Evolutionary conservation across 2,329 filamentous ascomycete species (phyloP).

Genomic region (Ascochyta lentis): DNA sequence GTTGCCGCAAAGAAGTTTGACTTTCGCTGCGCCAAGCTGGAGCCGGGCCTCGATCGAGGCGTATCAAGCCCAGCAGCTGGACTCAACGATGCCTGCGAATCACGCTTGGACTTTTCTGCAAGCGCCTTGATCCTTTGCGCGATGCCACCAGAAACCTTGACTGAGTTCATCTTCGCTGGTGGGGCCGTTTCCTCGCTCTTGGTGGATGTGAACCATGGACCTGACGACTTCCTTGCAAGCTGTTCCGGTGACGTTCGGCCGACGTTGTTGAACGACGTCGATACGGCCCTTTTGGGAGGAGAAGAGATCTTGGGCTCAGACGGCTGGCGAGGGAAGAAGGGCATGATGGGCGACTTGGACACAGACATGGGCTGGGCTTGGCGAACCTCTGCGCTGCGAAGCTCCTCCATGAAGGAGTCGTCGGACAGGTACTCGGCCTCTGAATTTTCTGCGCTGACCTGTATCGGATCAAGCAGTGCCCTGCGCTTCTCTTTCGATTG

Average conservation of each 20-base stretch:
- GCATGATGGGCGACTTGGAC: slow-evolving; percentile 80
- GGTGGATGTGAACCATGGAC: slow-evolving; percentile 32
- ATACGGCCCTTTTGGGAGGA: slow-evolving; percentile 42
- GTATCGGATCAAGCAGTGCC: slow-evolving; percentile 50
- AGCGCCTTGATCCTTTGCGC: slow-evolving; percentile 94
- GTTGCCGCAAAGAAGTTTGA: slow-evolving; percentile 48
- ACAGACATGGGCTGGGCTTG: slow-evolving; percentile 78
- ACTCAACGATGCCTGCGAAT: slow-evolving; percentile 39
- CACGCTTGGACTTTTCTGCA: slow-evolving; percentile 73
- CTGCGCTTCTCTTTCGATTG: slow-evolving; percentile 49
- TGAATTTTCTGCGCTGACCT: slow-evolving; percentile 47
- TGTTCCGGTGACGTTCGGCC: slow-evolving; percentile 40
- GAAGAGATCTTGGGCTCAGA: slow-evolving; percentile 27
- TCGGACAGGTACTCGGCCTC: slow-evolving; percentile 68
- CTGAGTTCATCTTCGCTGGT: slow-evolving; percentile 65
- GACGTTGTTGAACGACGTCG: slow-evolving; percentile 43
- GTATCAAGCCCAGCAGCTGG: slow-evolving; percentile 11
- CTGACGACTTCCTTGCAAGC: slow-evolving; percentile 37
- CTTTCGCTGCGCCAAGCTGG: slow-evolving; percentile 47
- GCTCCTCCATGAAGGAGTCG: slow-evolving; percentile 83
- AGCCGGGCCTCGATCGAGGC: slow-evolving; percentile 25
- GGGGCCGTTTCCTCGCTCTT: slow-evolving; percentile 12
- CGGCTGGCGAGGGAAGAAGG: slow-evolving; percentile 59
- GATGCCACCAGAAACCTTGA: slow-evolving; percentile 87
- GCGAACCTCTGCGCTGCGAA: slow-evolving; percentile 80